These are phyloP conservation scores for Trichoderma atrobrunneum DNA, from an alignment of 2,329 filamentous ascomycete genomes.

Conservation along the genomic window DNA sequence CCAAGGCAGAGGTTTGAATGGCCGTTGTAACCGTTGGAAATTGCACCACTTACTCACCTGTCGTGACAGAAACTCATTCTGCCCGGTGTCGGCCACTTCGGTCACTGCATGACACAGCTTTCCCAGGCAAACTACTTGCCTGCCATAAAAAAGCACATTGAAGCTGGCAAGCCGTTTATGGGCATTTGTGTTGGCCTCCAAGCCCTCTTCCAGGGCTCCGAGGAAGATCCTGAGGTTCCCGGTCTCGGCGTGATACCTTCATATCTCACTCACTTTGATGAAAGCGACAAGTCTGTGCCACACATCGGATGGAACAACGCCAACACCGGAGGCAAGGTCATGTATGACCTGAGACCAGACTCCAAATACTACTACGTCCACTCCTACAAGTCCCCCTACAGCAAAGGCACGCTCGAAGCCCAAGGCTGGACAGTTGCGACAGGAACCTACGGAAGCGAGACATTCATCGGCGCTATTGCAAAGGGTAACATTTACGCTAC, in stretches of 20 bases:
- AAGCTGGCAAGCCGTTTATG: conserved; percentile 94
- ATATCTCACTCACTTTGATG: conserved; percentile 71
- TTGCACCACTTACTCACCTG: conserved; percentile 8
- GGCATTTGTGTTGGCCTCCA: conserved; percentile 95
- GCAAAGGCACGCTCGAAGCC: conserved; percentile 67
- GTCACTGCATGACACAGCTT: conserved; percentile 88
- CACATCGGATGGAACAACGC: conserved; percentile 99
- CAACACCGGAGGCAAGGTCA: conserved; percentile 52
- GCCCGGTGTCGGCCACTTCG: conserved; percentile 95
- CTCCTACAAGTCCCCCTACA: conserved; percentile 82
- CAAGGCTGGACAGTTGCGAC: conserved; percentile 92
- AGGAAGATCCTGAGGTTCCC: conserved; percentile 67
- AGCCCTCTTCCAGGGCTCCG: conserved; percentile 81
- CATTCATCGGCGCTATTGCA: conserved; percentile 87
- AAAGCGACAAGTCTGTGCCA: conserved; percentile 81
- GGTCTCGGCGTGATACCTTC: conserved; percentile 75
- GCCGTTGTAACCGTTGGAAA: not conserved
- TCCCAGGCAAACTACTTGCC: conserved; percentile 77
- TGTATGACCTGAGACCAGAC: conserved; percentile 74
- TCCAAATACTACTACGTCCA: conserved; percentile 99
- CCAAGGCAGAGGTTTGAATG: conserved; percentile 69
- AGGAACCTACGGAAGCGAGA: conserved; percentile 80
- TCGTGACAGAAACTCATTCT: conserved; percentile 77
- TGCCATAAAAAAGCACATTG: conserved; percentile 78
- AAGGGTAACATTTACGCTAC: conserved; percentile 84